These are phyloP conservation scores for Paxillus involutus DNA, from an alignment of 768 basidiomycete genomes.

Conservation along the genomic window DNA sequence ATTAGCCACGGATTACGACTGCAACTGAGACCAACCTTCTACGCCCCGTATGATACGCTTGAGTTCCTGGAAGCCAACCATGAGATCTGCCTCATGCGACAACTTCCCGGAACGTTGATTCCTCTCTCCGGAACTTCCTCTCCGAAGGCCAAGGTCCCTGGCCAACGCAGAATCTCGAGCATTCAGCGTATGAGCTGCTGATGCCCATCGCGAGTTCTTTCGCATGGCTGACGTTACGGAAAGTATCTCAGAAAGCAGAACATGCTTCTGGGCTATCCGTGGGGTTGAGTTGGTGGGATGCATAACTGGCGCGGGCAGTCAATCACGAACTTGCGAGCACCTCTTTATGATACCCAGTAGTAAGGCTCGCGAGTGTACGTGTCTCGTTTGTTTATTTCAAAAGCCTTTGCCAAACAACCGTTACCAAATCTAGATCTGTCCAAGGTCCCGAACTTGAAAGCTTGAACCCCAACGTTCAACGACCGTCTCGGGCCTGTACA, in stretches of 20 bases:
- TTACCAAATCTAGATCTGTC: neutral
- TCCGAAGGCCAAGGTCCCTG: conserved; percentile 70
- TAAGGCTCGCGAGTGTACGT: neutral
- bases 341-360: neutral
- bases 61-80: conserved; percentile 87
- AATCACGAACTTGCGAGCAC: neutral
- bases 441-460: too few relatives aligned
- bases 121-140: conserved; percentile 49
- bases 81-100: conserved; percentile 78
- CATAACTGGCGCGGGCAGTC: conserved; percentile 13
- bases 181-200: conserved; percentile 60
- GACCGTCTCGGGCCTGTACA: too few relatives aligned
- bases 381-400: conserved; percentile 25
- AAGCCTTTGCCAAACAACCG: conserved; percentile 26
- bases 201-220: conserved; percentile 96
- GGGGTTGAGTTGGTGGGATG: conserved; percentile 12
- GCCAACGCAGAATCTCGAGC: conserved; percentile 68
- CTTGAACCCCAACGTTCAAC: too few relatives aligned
- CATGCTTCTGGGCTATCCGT: conserved; percentile 63
- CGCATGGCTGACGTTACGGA: conserved; percentile 94
- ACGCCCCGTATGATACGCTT: conserved; percentile 70
- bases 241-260: conserved; percentile 87
- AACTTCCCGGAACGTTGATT: conserved; percentile 47
- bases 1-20: conserved; percentile 12
- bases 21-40: conserved; percentile 47